Evolutionary conservation across 768 basidiomycete genomes (phyloP), one percentile per base, ranked within the genome.

Genomic region (Lanmaoa pseudosensibilis): DNA sequence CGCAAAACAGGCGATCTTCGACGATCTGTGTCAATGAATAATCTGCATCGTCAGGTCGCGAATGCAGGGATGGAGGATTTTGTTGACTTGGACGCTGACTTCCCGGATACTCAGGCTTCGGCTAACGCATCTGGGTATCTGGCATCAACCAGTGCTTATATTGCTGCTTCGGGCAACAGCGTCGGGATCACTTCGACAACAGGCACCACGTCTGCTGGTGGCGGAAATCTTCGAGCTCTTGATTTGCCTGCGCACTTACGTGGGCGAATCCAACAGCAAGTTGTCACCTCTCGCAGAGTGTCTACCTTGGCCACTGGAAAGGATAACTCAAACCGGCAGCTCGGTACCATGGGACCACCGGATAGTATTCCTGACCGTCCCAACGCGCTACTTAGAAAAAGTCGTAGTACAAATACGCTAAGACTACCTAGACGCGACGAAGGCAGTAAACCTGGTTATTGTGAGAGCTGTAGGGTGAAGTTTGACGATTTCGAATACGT

Each of bases 161-260:
- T 91, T 54, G 93, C 94, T 37, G 96, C 96, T 2, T 98, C 95
- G 9, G 95, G 95, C 7, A 98, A 99, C 74, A 94, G 91, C 59
- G 94, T 98, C 45, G 81, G 84, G 38, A 86, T 98, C 65, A 94
- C 96, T 2, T 97, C 94, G 3, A 90, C 88, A 23, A 88, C 90
- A 38, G 93, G 91, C 1, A 95, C 94, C 5, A 91, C 90, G 2
- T 90, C 90, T 7, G 83, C 80, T 12, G 74, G 81, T 12, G 81
- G 83, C 3, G 62, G 65, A 30, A 64, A 77, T 4, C 71, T 78
- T 34, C 76, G 81, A 49, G 77, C 74, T 39, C 60, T 78, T 41
- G 78, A 83, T 38, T 69, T 88, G 32, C 80, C 88, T 5, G 69
- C 81, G 4, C 70, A 77, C 34, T 66, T 91, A 47, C 79, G 76